Evolutionary conservation across 345 rosid genomes (phyloP).

Genomic region (Cardamine resedifolia): DNA sequence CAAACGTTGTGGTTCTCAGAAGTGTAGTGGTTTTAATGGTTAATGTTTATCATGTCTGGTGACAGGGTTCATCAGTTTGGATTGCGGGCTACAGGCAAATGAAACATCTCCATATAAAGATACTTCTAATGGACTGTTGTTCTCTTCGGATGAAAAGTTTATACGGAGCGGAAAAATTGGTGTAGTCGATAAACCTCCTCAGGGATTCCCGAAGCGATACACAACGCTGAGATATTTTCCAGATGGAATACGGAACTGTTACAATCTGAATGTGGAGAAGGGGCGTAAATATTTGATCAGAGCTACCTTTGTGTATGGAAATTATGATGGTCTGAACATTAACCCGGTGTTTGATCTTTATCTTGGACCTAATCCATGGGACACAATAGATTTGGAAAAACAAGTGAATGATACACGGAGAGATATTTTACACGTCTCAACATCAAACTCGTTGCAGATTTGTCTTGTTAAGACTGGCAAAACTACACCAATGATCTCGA

Average conservation of each 20-base stretch:
- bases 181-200: too few species aligned
- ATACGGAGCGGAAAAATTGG: slow-evolving; percentile 42
- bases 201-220: neutral
- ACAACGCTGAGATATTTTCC: slow-evolving; percentile 23
- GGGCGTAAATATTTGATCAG: too few species aligned
- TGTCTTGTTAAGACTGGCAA: slow-evolving; percentile 37
- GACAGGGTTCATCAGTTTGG: slow-evolving; percentile 53
- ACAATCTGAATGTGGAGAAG: too few species aligned
- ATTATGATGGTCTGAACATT: too few species aligned
- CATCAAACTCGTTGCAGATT: slow-evolving; percentile 18
- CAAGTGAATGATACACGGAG: fast-evolving
- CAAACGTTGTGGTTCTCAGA: too few species aligned
- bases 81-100: slow-evolving; percentile 40
- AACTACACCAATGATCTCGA: neutral
- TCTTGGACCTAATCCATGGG: slow-evolving; percentile 37
- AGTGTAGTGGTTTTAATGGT: too few species aligned
- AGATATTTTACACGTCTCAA: slow-evolving; percentile 28
- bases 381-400: neutral
- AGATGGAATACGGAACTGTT: too few species aligned
- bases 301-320: too few species aligned
- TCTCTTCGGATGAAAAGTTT: slow-evolving; percentile 35
- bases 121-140: fast-evolving
- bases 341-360: slow-evolving; percentile 14
- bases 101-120: slow-evolving; percentile 31
- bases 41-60: neutral